Evolutionary conservation across 2,329 filamentous ascomycete species (phyloP).

Genomic region (Exserohilum rostratum): DNA sequence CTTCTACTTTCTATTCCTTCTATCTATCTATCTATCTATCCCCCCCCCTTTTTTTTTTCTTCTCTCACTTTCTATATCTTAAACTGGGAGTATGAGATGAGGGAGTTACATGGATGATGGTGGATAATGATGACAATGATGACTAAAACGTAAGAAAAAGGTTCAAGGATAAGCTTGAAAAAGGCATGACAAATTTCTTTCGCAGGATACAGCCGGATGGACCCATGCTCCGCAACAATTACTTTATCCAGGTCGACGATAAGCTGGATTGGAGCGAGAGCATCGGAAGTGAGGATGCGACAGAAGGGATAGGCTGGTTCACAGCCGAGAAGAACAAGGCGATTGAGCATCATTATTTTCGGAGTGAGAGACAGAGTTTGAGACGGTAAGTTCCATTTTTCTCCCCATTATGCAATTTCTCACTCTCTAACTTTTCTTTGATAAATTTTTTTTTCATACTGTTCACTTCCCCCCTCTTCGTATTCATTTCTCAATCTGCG

Average conservation of each 20-base stretch:
- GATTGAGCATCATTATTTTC: conserved; percentile 75
- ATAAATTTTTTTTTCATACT: neutral
- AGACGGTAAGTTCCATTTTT: conserved; percentile 52
- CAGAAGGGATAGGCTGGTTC: conserved; percentile 69
- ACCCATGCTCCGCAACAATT: conserved; percentile 75
- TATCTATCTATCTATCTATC: neutral
- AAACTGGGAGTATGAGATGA: no score
- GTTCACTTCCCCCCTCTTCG: no score
- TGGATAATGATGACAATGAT: no score
- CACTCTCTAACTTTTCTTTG: neutral
- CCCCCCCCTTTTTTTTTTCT: neutral
- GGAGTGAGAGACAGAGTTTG: conserved; percentile 75
- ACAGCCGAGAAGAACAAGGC: conserved; percentile 72
- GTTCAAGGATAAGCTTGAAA: conserved; percentile 73
- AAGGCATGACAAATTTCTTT: conserved; percentile 84
- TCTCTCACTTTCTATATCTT: no score
- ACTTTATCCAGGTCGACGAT: conserved; percentile 88
- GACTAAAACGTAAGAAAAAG: no score
- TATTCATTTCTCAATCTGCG: no score
- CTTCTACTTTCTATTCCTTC: neutral
- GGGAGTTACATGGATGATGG: neutral
- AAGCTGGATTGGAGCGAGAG: conserved; percentile 75
- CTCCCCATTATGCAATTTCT: neutral
- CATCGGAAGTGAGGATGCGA: conserved; percentile 73
- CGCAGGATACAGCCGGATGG: conserved; percentile 67